Evolutionary conservation across 2,329 filamentous ascomycete species (phyloP), one percentile per base, ranked within the genome.

Genomic region (Penicillium sp.): DNA sequence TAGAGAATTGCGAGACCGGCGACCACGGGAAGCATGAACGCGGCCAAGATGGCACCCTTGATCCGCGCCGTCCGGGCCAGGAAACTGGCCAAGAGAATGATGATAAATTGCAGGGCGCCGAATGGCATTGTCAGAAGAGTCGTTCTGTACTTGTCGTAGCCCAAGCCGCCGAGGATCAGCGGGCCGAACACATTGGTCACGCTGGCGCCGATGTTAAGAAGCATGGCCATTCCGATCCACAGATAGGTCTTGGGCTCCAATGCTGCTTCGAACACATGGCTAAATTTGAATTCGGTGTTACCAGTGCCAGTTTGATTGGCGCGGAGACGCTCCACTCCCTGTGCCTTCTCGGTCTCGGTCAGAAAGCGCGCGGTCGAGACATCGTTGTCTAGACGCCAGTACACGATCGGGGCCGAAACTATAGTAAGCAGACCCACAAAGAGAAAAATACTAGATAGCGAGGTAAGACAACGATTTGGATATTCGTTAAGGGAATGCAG

Each of bases 111-210:
- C 5, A 85, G 63, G 0, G 74, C 76, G 1, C 82, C 82, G 49
- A 85, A 85, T 0, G 83, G 83, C 53, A 86, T 85, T 59, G 83
- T 85, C 14, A 86, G 72, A 3, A 86, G 67, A 3, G 77, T 80
- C 0, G 80, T 79, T 2, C 57, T 69, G 63, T 76, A 79, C 44
- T 77, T 76, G 61, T 81, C 74, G 50, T 78, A 83, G 0, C 80
- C 80, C 1, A 86, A 72, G 0, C 80, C 80, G 6, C 69, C 69
- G 4, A 86, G 64, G 45, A 86, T 84, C 7, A 85, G 67, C 0
- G 82, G 81, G 0, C 82, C 82, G 47, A 86, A 86, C 1, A 77
- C 81, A 59, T 80, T 84, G 18, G 77, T 79, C 2, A 85, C 81
- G 9, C 74, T 71, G 1, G 81, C 79, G 1, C 80, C 80, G n/a